Evolutionary conservation across 2,329 filamentous ascomycete genomes (phyloP), one percentile per base, ranked within the genome.

Genomic region (Reticulascus tulasneorum): DNA sequence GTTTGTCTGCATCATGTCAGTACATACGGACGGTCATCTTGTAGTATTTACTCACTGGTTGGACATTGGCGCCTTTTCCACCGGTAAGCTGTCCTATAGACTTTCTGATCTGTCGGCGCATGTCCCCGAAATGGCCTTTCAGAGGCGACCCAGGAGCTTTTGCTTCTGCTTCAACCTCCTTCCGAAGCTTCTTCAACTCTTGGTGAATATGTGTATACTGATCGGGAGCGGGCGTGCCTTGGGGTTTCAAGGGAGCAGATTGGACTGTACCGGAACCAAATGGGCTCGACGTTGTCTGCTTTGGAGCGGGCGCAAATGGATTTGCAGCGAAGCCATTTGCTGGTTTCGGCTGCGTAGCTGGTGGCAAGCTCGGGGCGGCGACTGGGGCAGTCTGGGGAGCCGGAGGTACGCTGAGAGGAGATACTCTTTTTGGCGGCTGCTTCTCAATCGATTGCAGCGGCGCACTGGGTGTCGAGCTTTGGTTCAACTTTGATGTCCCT

Each of bases 61-160:
- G 51, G 3, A 50, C 48, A 49, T 88, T 88, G 16, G 71, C 72
- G 9, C 73, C 75, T 48, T 75, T 81, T 38, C 76, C 82, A 24
- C 73, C 73, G 2, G 80, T 83, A 19, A 89, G 62, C 54, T 93
- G 86, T 7, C 87, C 86, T 36, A 91, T 73, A 13, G 74, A 79
- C 50, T 82, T 84, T 24, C 76, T 75, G 35, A 93, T 79, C 26
- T 81, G 75, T 40, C 86, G 71, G 25, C 86, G 74, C 69, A 86
- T 79, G 36, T 87, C 77, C 22, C 85, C 83, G 53, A 87, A 73
- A 23, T 76, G 72, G 33, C 71, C 68, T 57, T 86, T 87, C 19
- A 89, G 61, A 3, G 53, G 59, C 5, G 64, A 67, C 2, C 46
- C 56, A 50, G 56, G 46, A 11, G 53, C 38, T 39, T 82, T 76